A percentile compares a stretch with the other conserved stretches of the same genome.
Conservation (phyloP, 1,139 yeast genomes). For the Geotrichum cucujoidarum region DNA sequence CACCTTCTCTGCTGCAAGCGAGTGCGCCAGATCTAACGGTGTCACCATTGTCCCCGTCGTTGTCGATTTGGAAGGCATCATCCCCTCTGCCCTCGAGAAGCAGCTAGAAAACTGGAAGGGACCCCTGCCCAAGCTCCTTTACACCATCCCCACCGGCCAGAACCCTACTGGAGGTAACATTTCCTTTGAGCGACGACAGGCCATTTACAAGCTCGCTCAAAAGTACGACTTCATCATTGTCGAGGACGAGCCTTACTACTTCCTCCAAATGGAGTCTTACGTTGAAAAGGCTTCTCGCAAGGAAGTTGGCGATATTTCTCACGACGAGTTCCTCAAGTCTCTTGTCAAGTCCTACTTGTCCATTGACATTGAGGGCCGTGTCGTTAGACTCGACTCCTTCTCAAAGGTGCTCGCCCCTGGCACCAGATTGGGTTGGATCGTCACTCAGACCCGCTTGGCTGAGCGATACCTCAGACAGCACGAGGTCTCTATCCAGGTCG, state of each 20-base stretch:
- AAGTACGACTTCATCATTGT: constrained; percentile 74
- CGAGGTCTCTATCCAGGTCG: constrained; percentile 77
- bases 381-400: constrained; percentile 81
- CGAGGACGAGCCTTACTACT: constrained; percentile 94
- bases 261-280: constrained; percentile 78
- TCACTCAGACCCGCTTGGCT: constrained; percentile 61
- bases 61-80: constrained; percentile 74
- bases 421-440: constrained; percentile 83
- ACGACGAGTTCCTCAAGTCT: constrained; percentile 54
- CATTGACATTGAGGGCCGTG: constrained; percentile 84
- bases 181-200: constrained; percentile 63
- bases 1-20: constrained; percentile 78
- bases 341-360: constrained; percentile 76
- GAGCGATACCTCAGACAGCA: constrained; percentile 69
- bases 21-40: constrained; percentile 73
- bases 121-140: constrained; percentile 71
- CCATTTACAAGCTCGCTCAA: constrained; percentile 65
- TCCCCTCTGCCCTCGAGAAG: constrained; percentile 65
- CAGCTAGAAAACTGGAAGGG: constrained; percentile 66
- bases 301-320: constrained; percentile 29
- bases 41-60: constrained; percentile 64
- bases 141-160: constrained; percentile 89
- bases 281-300: constrained; percentile 41
- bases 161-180: constrained; percentile 90
- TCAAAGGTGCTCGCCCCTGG: constrained; percentile 95